These are phyloP conservation scores for Aegilops speltoides DNA, from an alignment of 176 grass and related monocot species.

Conservation along the genomic window DNA sequence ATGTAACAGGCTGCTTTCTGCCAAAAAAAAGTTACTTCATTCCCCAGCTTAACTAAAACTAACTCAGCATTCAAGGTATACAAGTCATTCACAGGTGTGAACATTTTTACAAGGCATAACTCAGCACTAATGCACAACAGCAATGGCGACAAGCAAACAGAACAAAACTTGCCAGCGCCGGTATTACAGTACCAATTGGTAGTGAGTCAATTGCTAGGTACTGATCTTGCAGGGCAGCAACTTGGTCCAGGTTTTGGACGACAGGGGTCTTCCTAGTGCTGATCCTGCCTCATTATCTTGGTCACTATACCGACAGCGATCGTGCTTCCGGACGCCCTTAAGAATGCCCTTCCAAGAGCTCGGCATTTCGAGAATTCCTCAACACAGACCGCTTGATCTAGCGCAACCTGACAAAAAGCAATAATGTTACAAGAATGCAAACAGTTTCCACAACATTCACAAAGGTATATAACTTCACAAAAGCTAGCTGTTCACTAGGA, in stretches of 20 bases:
- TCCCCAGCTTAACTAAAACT: background rate
- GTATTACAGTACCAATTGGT: background rate
- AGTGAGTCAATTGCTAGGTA: background rate
- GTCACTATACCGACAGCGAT: slow-evolving; percentile 78
- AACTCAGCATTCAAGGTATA: background rate
- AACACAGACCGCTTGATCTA: slow-evolving; percentile 68
- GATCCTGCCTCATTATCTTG: slow-evolving; percentile 41
- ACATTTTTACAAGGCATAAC: slow-evolving; percentile 15
- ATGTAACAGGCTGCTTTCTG: background rate
- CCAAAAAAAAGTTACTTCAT: background rate
- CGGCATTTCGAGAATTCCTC: slow-evolving; percentile 80
- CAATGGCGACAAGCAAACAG: background rate
- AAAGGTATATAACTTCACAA: background rate
- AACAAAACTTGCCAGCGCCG: slow-evolving; percentile 45
- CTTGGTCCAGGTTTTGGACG: background rate
- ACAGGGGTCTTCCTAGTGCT: slow-evolving; percentile 16
- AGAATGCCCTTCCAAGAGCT: slow-evolving; percentile 78
- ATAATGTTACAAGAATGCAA: background rate
- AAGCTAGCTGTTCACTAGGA: background rate
- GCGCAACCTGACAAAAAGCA: slow-evolving; percentile 44
- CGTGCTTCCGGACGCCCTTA: slow-evolving; percentile 71
- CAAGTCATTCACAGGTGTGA: slow-evolving; percentile 8
- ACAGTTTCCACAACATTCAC: background rate
- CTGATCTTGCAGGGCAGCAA: background rate
- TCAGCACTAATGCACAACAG: background rate